Percentiles rank a stretch among this genome's conserved stretches.
These are phyloP conservation scores for Dalbergia oliveri DNA, from an alignment of 306 rosid species.

Conservation along the genomic window DNA sequence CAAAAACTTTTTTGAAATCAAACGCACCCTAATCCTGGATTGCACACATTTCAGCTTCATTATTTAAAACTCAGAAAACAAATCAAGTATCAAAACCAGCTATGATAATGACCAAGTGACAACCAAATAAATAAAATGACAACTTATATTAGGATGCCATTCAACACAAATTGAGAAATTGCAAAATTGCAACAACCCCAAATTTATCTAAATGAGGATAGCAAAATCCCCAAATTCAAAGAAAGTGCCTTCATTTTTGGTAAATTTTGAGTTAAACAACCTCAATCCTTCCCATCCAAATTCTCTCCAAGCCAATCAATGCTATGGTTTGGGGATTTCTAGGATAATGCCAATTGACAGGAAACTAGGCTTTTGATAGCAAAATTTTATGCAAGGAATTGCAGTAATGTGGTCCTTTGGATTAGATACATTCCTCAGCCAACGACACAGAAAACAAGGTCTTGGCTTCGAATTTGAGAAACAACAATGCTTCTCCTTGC, in stretches of 20 bases:
- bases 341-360: background rate
- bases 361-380: background rate
- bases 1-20: too few relatives aligned
- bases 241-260: background rate
- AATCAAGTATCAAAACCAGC: conserved; percentile 13
- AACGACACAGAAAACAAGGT: background rate
- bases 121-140: background rate
- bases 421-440: background rate
- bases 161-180: background rate
- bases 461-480: background rate
- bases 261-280: background rate
- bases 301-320: background rate
- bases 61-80: conserved; percentile 37
- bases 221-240: background rate
- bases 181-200: background rate
- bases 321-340: background rate
- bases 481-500: background rate
- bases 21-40: background rate
- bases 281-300: background rate
- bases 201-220: background rate
- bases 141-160: background rate
- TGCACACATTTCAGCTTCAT: conserved; percentile 36
- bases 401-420: background rate
- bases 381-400: background rate
- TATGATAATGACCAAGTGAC: conserved; percentile 9